Base-by-base conservation (phyloP, 2,329 filamentous ascomycete species). In the Podosphaera fusca region DNA sequence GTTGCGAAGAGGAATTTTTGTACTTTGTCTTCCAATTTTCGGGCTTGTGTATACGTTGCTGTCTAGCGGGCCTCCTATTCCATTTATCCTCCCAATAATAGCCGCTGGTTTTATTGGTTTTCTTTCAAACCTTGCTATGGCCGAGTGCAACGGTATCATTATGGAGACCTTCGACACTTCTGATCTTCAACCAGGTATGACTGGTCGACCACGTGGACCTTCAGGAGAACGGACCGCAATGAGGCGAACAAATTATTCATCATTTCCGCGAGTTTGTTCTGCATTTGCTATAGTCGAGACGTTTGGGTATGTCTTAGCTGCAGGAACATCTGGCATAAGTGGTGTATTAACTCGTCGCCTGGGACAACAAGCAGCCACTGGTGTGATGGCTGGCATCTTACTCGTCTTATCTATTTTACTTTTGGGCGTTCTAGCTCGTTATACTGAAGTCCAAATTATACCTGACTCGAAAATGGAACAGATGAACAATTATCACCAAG, bases 101-200 rank as follows among this genome's bases (percentile, higher is more conserved):
- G 80, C 87, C 61, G 81, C 82, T 0, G 77, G 75, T 0, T 66
- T 79, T 3, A 75, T 87, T 12, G 84, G 82, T 0, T 86, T 86
- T 63, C 70, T 87, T 4, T 83, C 81, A 1, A 82, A 80, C 55
- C 75, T 90, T 8, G 84, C 83, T 1, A 80, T 87, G 51, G 78
- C 84, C 2, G 85, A 89, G 68, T 87, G 84, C 67, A 79, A 83
- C 61, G 83, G 84, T 0, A 70, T 89, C 36, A 76, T 88, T 65
- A 88, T 89, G 84, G 84, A 88, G 65, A 82, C 81, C 0, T 89
- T 83, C 67, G 85, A 89, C 66, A 85, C 81, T n/a, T 86, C 82
- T 46, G 85, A 89, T 67, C 72, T 89, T 3, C 83, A 85, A 62
- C 80, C 82, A 1, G 81, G 82, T 9, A 82, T 84, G 72, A 84